Base-by-base conservation (phyloP, 352 stramenopile genomes). In the Pythium brassicae region DNA sequence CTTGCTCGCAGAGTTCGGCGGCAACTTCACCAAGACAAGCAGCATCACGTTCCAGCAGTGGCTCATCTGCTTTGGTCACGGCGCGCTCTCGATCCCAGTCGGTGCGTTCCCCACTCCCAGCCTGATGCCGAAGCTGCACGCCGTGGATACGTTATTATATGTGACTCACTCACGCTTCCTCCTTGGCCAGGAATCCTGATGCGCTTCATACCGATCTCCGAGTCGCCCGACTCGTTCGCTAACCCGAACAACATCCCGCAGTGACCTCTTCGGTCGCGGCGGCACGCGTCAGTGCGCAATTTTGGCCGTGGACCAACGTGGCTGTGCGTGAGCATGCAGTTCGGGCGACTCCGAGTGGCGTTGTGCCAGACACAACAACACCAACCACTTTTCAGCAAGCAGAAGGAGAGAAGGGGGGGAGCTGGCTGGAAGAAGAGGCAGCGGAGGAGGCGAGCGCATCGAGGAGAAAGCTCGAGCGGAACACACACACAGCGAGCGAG, bases 1-100 rank as follows among this genome's bases (percentile, higher is more conserved):
- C 42, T 55, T 99, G 19, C 93, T 99, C 49, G 94, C 98, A 42
- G 74, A 99, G 68, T 96, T 97, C 50, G 96, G 95, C 40, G 96
- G 94, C n/a, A 67, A 90, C 55, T 91, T 93, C 48, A 89, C 72
- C 32, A 90, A 89, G 59, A 91, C 83, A 20, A 87, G 78, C 54
- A 43, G 73, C 35, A 83, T 93, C 51, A 71, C 75, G 44, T 69
- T 87, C 52, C 47, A 29, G 14, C 66, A 90, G 49, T 93, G 83
- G 83, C 54, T 87, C 12, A 54, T 77, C 5, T 87, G 74, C 57
- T 64, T 92, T 14, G 76, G 71, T 17, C 74, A 87, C 37, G 81
- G 78, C 2, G 67, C 74, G 0, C 57, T 93, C 11, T 79, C 83
- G 7, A 55, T 93, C 34, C 83, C 83, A 32, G 66, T 90, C 56